phyloP scores from a whole-genome alignment of 306 rosid genomes.

The Vigna reflexopilosa region DNA sequence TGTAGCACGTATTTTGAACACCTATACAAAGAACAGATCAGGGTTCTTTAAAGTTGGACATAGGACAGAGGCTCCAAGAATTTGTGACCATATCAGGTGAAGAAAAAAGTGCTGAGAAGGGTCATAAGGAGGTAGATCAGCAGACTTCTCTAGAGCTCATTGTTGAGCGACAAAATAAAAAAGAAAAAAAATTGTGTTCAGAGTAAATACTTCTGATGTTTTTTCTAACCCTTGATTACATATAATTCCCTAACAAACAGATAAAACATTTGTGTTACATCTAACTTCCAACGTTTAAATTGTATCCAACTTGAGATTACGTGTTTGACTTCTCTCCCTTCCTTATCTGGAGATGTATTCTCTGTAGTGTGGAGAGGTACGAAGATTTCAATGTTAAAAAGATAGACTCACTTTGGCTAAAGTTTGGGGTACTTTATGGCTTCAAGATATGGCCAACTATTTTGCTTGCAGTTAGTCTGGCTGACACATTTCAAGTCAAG shows the following conservation, averaged over 20 bases:
- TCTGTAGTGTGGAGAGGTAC: neutral
- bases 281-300: conserved; percentile 4
- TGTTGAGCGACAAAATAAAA: neutral
- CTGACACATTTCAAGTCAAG: conserved; percentile 16
- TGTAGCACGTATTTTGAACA: neutral
- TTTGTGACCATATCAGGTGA: conserved; percentile 6
- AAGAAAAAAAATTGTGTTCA: neutral
- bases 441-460: conserved; percentile 30
- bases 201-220: neutral
- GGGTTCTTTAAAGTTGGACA: conserved; percentile 13
- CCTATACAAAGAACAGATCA: neutral
- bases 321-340: neutral
- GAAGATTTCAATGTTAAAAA: conserved; percentile 7
- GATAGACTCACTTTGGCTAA: conserved; percentile 16
- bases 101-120: conserved; percentile 2
- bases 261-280: conserved; percentile 3
- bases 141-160: conserved; percentile 6
- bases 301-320: conserved; percentile 28
- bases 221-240: neutral
- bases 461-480: conserved; percentile 12
- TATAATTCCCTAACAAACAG: neutral
- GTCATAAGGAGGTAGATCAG: neutral
- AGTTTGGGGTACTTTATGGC: conserved; percentile 9
- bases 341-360: conserved; percentile 10
- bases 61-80: neutral